Base-by-base conservation (phyloP, 768 basidiomycete species). In the Phlebiopsis flavidoalba region DNA sequence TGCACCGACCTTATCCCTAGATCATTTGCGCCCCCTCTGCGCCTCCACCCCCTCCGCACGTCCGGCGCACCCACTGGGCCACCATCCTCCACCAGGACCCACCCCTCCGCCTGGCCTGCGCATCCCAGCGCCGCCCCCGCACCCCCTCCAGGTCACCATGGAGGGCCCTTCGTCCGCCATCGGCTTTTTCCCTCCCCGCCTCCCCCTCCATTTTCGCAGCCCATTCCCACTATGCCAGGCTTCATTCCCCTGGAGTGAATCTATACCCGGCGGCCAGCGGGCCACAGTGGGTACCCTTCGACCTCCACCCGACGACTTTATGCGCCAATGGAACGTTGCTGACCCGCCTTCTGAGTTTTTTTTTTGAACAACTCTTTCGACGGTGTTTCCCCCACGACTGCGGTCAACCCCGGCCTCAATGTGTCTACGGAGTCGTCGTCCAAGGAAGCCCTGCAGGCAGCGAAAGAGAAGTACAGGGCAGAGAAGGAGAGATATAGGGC, bases 401-500 rank as follows among this genome's bases (percentile, higher is more conserved):
- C 12, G 3, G 31, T 24, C 15, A n/a, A 37, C 35, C 48, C n/a
- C n/a, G 49, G 31, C 1, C 54, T 36, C 36, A 24, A 56, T 19
- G 35, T 37, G 12, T 26, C 33, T 10, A 8, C 17, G 15, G 52
- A 26, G 8, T 37, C 21, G 59, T 48, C 50, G 15, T 53, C 19
- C 51, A 68, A 48, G 68, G 67, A 70, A 15, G 62, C 66, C 33
- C 80, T 91, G 3, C 84, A 90, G 66, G 81, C 75, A 19, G 88
- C 89, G 0, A 92, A 89, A 65, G 76, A 76, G 26, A 72, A 74
- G 22, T 92, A 92, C 71, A 88, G 83, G 72, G 78, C 77, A 1
- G 82, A 85, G 71, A 92, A 92, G 67, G 88, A 89, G 65, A 76
- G 76, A 22, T 89, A 90, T 65, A 81, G 88, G n/a, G 31, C 74